Percentiles rank a stretch among this genome's conserved stretches.
Evolutionary conservation across 2,329 filamentous ascomycete species (phyloP).

Genomic region (Ceratocystis cacaofunesta): DNA sequence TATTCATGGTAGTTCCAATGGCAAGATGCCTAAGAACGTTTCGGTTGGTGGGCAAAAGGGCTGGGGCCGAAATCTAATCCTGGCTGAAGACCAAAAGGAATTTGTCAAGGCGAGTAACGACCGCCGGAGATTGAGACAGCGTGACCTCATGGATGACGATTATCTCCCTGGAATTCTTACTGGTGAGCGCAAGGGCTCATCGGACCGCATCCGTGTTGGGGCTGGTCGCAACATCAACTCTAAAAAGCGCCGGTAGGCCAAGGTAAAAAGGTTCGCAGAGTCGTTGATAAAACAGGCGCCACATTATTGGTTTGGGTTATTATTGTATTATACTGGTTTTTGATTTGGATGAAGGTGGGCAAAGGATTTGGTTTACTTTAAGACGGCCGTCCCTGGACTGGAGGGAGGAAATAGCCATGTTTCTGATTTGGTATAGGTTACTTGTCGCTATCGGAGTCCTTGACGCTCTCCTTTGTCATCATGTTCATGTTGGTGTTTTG

Average conservation of each 20-base stretch:
- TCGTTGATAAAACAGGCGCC: background rate
- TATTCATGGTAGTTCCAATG: conserved; percentile 62
- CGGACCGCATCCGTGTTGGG: conserved; percentile 62
- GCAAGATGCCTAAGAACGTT: conserved; percentile 48
- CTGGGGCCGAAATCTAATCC: conserved; percentile 71
- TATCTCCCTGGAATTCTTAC: conserved; percentile 75
- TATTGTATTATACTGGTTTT: background rate
- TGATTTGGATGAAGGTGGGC: background rate
- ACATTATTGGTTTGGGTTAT: background rate
- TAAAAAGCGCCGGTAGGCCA: conserved; percentile 13
- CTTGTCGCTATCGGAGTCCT: background rate
- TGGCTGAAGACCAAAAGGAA: conserved; percentile 95
- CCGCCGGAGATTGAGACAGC: conserved; percentile 52
- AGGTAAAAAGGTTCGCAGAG: background rate
- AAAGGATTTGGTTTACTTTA: background rate
- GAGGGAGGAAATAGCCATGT: background rate
- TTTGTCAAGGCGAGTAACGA: conserved; percentile 50
- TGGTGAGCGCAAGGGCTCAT: conserved; percentile 51
- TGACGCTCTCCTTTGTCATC: background rate
- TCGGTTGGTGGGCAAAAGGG: conserved; percentile 66
- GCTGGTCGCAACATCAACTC: conserved; percentile 79
- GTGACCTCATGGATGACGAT: conserved; percentile 89
- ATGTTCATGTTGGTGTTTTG: conserved; percentile 7
- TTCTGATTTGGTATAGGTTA: background rate
- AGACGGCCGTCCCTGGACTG: background rate